phyloP scores from a whole-genome alignment of 495 filamentous ascomycete genomes.

The Penicillium subrubescens region DNA sequence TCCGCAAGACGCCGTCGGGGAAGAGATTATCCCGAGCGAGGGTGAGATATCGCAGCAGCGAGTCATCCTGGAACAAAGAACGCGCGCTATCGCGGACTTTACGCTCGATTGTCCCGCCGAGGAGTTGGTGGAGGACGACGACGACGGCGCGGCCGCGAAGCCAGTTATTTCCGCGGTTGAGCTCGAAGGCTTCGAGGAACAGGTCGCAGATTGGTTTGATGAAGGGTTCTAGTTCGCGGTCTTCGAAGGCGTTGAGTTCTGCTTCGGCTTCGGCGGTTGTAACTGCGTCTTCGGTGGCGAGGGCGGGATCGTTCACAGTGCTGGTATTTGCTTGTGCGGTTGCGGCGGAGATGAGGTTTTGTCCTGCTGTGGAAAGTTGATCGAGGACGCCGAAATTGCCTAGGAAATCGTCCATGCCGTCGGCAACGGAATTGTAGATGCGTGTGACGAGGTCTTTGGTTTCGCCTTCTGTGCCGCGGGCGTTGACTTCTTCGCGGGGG shows the following conservation, averaged over 20 bases:
- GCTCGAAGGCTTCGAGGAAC: conserved; percentile 93
- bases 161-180: conserved; percentile 92
- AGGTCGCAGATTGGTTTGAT: conserved; percentile 98
- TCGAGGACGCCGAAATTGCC: conserved; percentile 95
- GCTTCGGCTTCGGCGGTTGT: conserved; percentile 89
- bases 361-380: conserved; percentile 87
- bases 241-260: conserved; percentile 91
- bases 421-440: conserved; percentile 92
- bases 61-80: conserved; percentile 71
- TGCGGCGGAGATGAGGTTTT: conserved; percentile 89
- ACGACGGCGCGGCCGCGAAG: conserved; percentile 94
- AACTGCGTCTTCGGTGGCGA: conserved; percentile 60
- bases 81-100: conserved; percentile 83
- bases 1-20: conserved; percentile 66
- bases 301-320: conserved; percentile 35
- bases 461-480: conserved; percentile 53
- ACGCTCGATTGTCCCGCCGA: conserved; percentile 87
- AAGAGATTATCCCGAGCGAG: conserved; percentile 75
- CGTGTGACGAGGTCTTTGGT: conserved; percentile 89
- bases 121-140: conserved; percentile 70
- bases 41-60: conserved; percentile 71
- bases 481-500: conserved; percentile 58
- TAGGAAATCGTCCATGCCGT: conserved; percentile 97
- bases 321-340: conserved; percentile 68
- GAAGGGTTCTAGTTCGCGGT: conserved; percentile 87